Evolutionary conservation across 2,329 filamentous ascomycete genomes (phyloP).

Genomic region (Alternaria consortialis): DNA sequence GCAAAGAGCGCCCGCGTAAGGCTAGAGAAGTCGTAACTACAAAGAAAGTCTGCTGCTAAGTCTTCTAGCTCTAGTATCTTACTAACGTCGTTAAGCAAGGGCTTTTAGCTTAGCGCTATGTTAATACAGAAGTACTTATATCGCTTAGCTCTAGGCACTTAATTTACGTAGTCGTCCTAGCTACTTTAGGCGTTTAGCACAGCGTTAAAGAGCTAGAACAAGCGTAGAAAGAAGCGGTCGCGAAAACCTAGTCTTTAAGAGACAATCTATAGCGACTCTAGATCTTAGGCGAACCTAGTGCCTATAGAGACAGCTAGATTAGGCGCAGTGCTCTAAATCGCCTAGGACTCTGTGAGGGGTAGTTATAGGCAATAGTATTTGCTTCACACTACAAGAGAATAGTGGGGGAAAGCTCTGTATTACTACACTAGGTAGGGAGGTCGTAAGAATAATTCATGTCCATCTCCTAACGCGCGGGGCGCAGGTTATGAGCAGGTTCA

Average conservation of each 20-base stretch:
- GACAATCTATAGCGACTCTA: neutral
- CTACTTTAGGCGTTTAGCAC: slow-evolving; percentile 18
- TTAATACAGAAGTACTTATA: slow-evolving; percentile 27
- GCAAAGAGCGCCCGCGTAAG: slow-evolving; percentile 15
- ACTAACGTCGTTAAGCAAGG: slow-evolving; percentile 13
- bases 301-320: slow-evolving; percentile 22
- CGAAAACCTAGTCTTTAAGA: slow-evolving; percentile 16
- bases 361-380: too few relatives aligned
- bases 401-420: too few relatives aligned
- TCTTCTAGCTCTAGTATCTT: slow-evolving; percentile 20
- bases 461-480: too few relatives aligned
- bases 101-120: slow-evolving; percentile 16
- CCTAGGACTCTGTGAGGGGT: too few relatives aligned
- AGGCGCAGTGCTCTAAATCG: slow-evolving; percentile 17
- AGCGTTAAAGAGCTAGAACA: slow-evolving; percentile 22
- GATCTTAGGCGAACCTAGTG: slow-evolving; percentile 17
- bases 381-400: too few relatives aligned
- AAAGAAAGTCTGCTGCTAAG: too few relatives aligned
- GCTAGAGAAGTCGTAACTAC: slow-evolving; percentile 17
- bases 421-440: too few relatives aligned
- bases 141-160: slow-evolving; percentile 6
- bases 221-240: slow-evolving; percentile 18
- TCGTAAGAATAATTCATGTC: too few relatives aligned
- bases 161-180: slow-evolving; percentile 22
- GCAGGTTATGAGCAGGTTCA: too few relatives aligned